phyloP scores from a whole-genome alignment of 1,284 basidiomycete genomes.

The Pascua guehoae region DNA sequence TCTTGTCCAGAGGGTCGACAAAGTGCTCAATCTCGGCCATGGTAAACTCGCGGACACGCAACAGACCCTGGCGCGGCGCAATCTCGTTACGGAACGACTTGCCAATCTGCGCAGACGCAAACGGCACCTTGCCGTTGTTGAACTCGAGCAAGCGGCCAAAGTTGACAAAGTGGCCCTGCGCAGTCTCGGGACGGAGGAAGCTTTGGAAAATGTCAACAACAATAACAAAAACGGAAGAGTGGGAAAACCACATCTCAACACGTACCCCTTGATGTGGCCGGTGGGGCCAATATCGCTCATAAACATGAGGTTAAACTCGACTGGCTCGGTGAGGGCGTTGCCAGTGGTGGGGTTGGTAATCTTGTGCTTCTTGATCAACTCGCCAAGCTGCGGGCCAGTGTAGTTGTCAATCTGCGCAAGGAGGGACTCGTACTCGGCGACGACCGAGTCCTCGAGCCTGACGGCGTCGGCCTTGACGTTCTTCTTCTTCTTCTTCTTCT shows the following conservation, averaged over 20 bases:
- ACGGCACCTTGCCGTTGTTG: constrained; percentile 94
- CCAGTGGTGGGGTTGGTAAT: constrained; percentile 89
- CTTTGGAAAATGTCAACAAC: constrained; percentile 48
- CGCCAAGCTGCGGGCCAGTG: constrained; percentile 81
- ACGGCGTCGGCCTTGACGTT: constrained; percentile 70
- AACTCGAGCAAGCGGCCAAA: constrained; percentile 95
- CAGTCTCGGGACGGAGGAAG: constrained; percentile 95
- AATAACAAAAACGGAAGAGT: background rate
- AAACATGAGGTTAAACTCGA: constrained; percentile 99
- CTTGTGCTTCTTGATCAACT: constrained; percentile 75
- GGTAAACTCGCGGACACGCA: constrained; percentile 97
- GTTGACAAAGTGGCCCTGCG: constrained; percentile 99
- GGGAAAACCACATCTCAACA: constrained; percentile 28
- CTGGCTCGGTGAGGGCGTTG: constrained; percentile 87
- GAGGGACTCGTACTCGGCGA: constrained; percentile 73
- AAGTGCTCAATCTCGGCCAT: constrained; percentile 99
- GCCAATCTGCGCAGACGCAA: constrained; percentile 96
- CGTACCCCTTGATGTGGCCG: constrained; percentile 87
- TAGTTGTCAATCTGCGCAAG: constrained; percentile 96
- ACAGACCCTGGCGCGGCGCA: constrained; percentile 88
- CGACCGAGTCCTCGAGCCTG: constrained; percentile 71
- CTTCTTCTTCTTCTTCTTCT: constrained; percentile 80
- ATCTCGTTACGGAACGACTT: constrained; percentile 98
- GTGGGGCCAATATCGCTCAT: constrained; percentile 95
- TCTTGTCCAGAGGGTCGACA: constrained; percentile 92